phyloP scores from a whole-genome alignment of 108 stramenopile genomes.

The Skeletonema menzelii region DNA sequence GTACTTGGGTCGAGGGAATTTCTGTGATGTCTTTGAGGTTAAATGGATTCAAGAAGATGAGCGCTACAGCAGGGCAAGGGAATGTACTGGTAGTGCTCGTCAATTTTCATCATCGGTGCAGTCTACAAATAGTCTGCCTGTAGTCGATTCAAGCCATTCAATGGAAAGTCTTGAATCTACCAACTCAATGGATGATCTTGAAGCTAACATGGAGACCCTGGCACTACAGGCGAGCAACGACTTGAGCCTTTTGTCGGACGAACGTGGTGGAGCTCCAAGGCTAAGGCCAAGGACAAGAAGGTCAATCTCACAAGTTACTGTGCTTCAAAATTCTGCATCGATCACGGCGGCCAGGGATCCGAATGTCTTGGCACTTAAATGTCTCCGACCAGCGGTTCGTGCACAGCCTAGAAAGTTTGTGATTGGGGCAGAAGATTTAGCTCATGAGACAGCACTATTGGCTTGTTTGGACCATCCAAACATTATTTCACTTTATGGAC shows the following conservation, averaged over 20 bases:
- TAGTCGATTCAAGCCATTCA: not conserved
- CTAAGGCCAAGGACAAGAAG: not conserved
- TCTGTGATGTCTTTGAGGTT: constrained; percentile 44
- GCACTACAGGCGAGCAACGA: not conserved
- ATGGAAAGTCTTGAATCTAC: not conserved
- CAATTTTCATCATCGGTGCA: not conserved
- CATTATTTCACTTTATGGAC: constrained; percentile 34
- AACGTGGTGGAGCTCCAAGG: not conserved
- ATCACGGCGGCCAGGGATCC: constrained; percentile 4
- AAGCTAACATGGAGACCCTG: not conserved
- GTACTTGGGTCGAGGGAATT: constrained; percentile 38
- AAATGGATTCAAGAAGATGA: constrained; percentile 14
- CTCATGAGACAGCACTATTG: constrained; percentile 41
- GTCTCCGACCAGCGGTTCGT: constrained; percentile 31
- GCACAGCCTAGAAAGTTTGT: constrained; percentile 35
- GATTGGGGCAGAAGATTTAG: constrained; percentile 42
- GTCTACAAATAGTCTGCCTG: not conserved
- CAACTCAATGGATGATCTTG: not conserved
- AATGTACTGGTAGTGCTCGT: constrained; percentile 1
- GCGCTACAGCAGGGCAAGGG: not conserved
- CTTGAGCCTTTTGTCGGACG: not conserved
- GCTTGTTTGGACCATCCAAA: constrained; percentile 39
- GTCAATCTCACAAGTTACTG: not conserved
- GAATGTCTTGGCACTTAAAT: constrained; percentile 35
- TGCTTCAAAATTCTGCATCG: not conserved